Conservation (phyloP, 176 grass and related monocot genomes). For the Oryza longistaminata region DNA sequence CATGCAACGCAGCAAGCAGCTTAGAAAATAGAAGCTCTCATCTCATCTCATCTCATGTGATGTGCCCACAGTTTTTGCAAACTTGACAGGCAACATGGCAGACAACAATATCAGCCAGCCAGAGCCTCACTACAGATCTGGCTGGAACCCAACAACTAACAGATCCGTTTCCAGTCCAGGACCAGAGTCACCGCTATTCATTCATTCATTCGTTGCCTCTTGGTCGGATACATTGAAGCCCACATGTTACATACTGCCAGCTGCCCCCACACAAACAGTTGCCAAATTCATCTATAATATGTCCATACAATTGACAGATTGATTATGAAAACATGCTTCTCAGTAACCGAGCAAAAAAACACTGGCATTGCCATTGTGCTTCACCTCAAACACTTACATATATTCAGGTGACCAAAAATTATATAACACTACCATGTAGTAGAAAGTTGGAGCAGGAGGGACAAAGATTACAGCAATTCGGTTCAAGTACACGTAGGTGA, state of each 20-base stretch:
- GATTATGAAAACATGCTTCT: neutral
- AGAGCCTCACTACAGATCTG: slow-evolving; percentile 1
- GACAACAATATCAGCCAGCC: slow-evolving; percentile 16
- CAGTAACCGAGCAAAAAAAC: neutral
- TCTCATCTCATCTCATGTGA: neutral
- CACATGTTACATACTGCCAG: slow-evolving; percentile 7
- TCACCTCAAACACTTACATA: slow-evolving; percentile 3
- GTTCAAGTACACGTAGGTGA: neutral
- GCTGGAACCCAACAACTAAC: neutral
- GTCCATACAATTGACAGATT: neutral
- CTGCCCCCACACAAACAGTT: neutral
- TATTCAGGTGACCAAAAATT: neutral
- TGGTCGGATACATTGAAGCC: neutral
- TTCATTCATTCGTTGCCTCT: neutral
- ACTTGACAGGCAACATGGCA: slow-evolving; percentile 14
- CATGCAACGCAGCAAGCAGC: no score
- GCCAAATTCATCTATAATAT: neutral
- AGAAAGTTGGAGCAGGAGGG: neutral
- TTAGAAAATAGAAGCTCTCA: no score
- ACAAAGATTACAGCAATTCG: neutral
- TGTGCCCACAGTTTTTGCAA: neutral
- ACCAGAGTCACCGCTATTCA: slow-evolving; percentile 8
- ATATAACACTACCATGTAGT: neutral
- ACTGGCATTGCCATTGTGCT: neutral
- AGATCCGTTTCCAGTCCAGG: neutral